These are phyloP conservation scores for Claviceps citrina DNA, from an alignment of 2,329 filamentous ascomycete genomes.

Conservation along the genomic window DNA sequence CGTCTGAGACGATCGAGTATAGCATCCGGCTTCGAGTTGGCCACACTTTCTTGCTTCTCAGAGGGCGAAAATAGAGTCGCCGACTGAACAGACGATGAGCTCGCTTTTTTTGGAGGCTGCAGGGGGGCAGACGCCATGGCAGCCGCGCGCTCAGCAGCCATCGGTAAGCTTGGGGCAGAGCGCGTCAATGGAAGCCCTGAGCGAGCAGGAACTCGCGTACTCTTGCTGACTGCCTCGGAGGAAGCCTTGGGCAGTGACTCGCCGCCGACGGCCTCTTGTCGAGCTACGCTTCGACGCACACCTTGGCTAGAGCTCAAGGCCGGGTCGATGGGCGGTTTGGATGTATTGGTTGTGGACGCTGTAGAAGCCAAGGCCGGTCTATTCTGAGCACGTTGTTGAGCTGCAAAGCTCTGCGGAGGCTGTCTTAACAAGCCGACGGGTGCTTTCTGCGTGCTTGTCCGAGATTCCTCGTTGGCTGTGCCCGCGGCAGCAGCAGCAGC, in stretches of 20 bases:
- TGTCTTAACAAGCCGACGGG: constrained; percentile 32
- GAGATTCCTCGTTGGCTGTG: constrained; percentile 18
- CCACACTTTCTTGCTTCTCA: constrained; percentile 35
- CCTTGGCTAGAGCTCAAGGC: constrained; percentile 16
- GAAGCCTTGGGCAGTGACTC: constrained; percentile 12
- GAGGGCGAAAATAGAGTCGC: constrained; percentile 40
- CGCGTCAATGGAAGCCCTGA: constrained; percentile 14
- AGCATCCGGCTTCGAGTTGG: constrained; percentile 40
- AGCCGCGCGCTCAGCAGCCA: constrained; percentile 18
- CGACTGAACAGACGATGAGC: constrained; percentile 18
- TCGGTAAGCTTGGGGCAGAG: constrained; percentile 13
- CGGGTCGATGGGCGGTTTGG: constrained; percentile 13
- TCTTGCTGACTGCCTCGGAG: constrained; percentile 13
- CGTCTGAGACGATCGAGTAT: constrained; percentile 40
- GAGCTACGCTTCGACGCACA: constrained; percentile 13
- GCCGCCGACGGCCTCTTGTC: constrained; percentile 14
- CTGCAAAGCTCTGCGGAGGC: constrained; percentile 49
- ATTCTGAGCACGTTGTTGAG: constrained; percentile 46
- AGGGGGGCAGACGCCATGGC: constrained; percentile 13
- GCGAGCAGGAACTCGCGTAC: constrained; percentile 15
- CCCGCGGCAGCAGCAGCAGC: not conserved
- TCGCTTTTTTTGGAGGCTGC: constrained; percentile 14
- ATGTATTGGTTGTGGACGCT: constrained; percentile 14
- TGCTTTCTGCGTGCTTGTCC: constrained; percentile 18
- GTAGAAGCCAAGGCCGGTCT: constrained; percentile 21